Conservation (phyloP, 2,329 filamentous ascomycete species). For the Zasmidium cellare region DNA sequence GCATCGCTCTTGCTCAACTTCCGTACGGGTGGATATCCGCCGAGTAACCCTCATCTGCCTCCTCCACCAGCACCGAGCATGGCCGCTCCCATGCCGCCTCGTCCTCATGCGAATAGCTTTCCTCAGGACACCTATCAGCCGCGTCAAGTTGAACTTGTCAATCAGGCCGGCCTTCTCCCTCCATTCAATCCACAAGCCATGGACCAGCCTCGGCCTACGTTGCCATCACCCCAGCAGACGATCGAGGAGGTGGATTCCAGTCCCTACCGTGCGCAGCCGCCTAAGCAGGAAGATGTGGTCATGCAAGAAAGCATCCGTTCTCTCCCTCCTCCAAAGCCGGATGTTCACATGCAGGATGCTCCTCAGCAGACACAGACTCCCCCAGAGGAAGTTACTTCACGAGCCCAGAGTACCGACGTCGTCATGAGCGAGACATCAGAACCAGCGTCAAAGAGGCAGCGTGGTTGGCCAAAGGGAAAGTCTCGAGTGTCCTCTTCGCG, state of each 20-base stretch:
- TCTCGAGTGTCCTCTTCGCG: slow-evolving; percentile 41
- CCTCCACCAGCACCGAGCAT: slow-evolving; percentile 6
- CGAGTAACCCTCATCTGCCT: slow-evolving; percentile 16
- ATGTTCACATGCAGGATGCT: slow-evolving; percentile 17
- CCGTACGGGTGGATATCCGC: slow-evolving; percentile 30
- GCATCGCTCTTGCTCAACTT: slow-evolving; percentile 50
- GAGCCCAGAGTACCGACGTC: slow-evolving; percentile 27
- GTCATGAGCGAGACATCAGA: slow-evolving; percentile 25
- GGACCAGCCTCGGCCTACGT: slow-evolving; percentile 12
- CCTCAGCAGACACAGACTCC: slow-evolving; percentile 42
- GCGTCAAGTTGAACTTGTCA: slow-evolving; percentile 21
- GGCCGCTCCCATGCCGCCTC: slow-evolving; percentile 4
- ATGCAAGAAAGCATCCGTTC: background rate
- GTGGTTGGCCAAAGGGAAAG: slow-evolving; percentile 50
- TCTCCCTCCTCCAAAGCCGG: background rate
- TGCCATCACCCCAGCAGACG: slow-evolving; percentile 28
- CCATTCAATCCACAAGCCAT: slow-evolving; percentile 28
- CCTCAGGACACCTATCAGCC: slow-evolving; percentile 25
- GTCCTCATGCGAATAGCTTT: slow-evolving; percentile 36
- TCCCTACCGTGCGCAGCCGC: slow-evolving; percentile 1
- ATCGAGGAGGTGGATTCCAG: slow-evolving; percentile 13
- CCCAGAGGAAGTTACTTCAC: slow-evolving; percentile 35
- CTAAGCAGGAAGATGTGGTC: background rate
- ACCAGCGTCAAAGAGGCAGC: slow-evolving; percentile 22
- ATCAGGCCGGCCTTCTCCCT: slow-evolving; percentile 25